Evolutionary conservation across 352 stramenopile genomes (phyloP).

Genomic region (Phytophthora aleatoria): DNA sequence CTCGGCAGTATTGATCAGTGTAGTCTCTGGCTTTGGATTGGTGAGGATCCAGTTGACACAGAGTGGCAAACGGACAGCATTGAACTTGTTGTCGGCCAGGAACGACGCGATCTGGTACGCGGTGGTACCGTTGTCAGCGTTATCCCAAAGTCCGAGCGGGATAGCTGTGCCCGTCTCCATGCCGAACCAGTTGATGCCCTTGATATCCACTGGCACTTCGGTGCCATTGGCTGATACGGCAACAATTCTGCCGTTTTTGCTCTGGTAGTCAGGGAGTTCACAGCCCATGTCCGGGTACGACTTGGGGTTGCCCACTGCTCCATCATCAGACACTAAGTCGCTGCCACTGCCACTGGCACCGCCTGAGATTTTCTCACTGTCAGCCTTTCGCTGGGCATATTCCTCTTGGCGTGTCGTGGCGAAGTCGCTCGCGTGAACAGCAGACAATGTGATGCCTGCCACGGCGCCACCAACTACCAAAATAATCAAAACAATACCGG

Average conservation of each 20-base stretch:
- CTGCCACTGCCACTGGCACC: constrained; percentile 34
- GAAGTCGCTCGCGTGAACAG: constrained; percentile 23
- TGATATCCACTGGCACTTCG: constrained; percentile 59
- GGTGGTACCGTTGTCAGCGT: constrained; percentile 70
- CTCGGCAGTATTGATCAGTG: constrained; percentile 53
- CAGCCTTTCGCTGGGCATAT: constrained; percentile 33
- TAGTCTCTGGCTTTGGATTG: constrained; percentile 54
- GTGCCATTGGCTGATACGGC: constrained; percentile 61
- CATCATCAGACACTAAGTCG: constrained; percentile 70
- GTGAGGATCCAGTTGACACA: constrained; percentile 63
- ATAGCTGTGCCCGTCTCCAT: constrained; percentile 79
- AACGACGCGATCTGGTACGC: constrained; percentile 80
- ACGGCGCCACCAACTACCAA: constrained; percentile 37
- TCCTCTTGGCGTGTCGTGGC: constrained; percentile 22
- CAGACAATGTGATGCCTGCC: constrained; percentile 39
- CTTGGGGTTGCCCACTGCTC: constrained; percentile 73
- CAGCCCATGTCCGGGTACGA: constrained; percentile 68
- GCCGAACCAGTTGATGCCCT: constrained; percentile 77
- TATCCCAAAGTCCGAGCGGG: constrained; percentile 74
- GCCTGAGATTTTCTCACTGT: constrained; percentile 23
- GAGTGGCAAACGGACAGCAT: constrained; percentile 70
- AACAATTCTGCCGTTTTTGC: constrained; percentile 68
- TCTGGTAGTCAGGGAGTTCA: constrained; percentile 71
- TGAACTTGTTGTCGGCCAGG: constrained; percentile 77
- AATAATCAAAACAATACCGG: constrained; percentile 45